Percentiles rank a stretch among this genome's conserved stretches.
Conservation (phyloP, 192 early-diverging fungal genomes). For the Podila verticillata region DNA sequence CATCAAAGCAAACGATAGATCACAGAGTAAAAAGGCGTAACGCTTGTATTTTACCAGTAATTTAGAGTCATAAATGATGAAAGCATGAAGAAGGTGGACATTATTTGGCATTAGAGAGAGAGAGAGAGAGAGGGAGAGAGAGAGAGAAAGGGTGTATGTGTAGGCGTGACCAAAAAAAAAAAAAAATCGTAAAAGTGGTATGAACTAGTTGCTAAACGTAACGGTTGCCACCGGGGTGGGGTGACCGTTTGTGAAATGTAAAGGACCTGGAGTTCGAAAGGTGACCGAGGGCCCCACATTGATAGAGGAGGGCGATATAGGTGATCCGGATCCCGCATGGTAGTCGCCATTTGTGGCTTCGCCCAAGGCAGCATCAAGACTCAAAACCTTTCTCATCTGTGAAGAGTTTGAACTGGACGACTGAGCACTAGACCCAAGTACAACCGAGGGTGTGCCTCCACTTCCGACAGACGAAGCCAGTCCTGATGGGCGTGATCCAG, state of each 20-base stretch:
- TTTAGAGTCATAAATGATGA: too few relatives aligned
- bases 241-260: not conserved
- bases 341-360: not conserved
- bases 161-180: too few relatives aligned
- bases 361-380: not conserved
- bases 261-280: conserved; percentile 1
- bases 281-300: not conserved
- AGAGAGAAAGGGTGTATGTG: too few relatives aligned
- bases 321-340: not conserved
- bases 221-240: not conserved
- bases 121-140: too few relatives aligned
- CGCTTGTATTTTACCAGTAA: too few relatives aligned
- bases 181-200: not conserved
- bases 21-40: too few relatives aligned
- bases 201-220: not conserved
- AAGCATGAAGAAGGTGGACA: too few relatives aligned
- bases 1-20: too few relatives aligned
- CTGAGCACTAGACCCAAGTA: not conserved
- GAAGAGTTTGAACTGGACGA: not conserved
- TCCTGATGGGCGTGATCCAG: not conserved
- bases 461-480: not conserved
- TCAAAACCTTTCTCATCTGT: not conserved
- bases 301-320: not conserved
- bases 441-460: not conserved
- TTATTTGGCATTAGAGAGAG: too few relatives aligned